Evolutionary conservation across 441 rosid species (phyloP).

Genomic region (Aquilaria agallochum): DNA sequence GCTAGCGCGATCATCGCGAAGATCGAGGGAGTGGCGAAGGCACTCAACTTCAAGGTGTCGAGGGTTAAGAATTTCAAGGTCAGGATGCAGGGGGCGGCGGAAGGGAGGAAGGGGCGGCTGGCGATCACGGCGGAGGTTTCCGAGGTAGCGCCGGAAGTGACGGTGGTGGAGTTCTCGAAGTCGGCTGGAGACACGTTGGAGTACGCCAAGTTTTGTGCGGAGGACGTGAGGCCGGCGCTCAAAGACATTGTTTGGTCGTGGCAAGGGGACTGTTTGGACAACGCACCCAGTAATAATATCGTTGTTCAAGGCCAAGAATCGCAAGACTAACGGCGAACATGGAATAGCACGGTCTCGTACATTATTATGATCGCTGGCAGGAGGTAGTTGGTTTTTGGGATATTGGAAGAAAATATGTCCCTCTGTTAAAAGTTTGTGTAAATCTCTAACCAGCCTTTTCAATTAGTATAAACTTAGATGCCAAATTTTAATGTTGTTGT

Average conservation of each 20-base stretch:
- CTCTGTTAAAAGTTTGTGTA: too few relatives aligned
- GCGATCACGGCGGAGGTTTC: slow-evolving; percentile 79
- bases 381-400: too few relatives aligned
- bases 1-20: slow-evolving; percentile 44
- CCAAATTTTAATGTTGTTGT: too few relatives aligned
- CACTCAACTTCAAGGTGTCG: slow-evolving; percentile 41
- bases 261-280: slow-evolving; percentile 63
- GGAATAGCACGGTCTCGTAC: too few relatives aligned
- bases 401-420: too few relatives aligned
- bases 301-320: too few relatives aligned
- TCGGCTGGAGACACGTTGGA: slow-evolving; percentile 83
- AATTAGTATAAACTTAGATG: too few relatives aligned
- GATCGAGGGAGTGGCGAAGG: slow-evolving; percentile 52
- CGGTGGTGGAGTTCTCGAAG: slow-evolving; percentile 73
- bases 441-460: too few relatives aligned
- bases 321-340: too few relatives aligned
- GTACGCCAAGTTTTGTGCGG: slow-evolving; percentile 64
- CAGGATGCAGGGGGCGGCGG: slow-evolving; percentile 45
- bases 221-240: slow-evolving; percentile 74
- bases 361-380: too few relatives aligned
- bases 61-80: slow-evolving; percentile 55
- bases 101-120: slow-evolving; percentile 75
- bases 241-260: slow-evolving; percentile 91
- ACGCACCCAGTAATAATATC: neutral
- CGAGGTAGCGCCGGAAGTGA: slow-evolving; percentile 80